Conservation (phyloP, 306 rosid species). For the Alnus rubra region DNA sequence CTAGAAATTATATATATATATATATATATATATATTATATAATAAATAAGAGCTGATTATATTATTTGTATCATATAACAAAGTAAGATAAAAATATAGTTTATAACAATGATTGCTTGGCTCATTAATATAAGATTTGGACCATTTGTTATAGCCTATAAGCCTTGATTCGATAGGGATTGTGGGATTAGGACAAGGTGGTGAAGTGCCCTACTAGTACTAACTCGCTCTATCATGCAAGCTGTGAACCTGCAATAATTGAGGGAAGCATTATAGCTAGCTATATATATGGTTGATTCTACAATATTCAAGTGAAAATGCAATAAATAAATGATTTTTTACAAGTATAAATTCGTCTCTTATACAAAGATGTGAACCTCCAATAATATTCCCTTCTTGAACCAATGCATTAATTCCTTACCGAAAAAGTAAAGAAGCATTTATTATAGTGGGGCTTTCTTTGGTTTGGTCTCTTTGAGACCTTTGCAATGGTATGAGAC, state of each 20-base stretch:
- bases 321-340: neutral
- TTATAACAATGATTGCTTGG: neutral
- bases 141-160: neutral
- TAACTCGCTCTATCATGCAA: neutral
- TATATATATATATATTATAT: no score
- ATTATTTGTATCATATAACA: no score
- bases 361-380: neutral
- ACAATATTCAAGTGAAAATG: no score
- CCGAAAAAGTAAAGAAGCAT: neutral
- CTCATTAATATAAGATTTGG: neutral
- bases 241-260: slow-evolving; percentile 1
- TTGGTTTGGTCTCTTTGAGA: no score
- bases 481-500: no score
- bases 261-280: neutral
- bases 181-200: neutral
- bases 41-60: no score
- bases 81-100: no score
- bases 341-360: neutral
- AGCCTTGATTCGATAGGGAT: neutral
- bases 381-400: slow-evolving; percentile 1
- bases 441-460: no score
- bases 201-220: neutral
- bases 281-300: neutral
- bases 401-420: neutral
- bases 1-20: no score